These are phyloP conservation scores for Pelargonium nanum DNA, from an alignment of 345 rosid species.

Conservation along the genomic window DNA sequence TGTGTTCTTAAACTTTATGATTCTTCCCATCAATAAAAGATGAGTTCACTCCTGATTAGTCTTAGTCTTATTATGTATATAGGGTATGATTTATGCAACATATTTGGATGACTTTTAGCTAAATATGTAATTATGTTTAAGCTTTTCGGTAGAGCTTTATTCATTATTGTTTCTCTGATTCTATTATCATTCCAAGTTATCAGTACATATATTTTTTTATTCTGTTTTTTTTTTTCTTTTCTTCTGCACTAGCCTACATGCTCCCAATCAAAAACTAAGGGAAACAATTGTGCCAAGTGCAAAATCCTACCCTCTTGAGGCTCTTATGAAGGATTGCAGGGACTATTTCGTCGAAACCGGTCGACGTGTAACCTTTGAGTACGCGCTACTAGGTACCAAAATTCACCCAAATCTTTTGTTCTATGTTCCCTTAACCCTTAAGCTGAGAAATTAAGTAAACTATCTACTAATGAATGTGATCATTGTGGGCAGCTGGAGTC, in stretches of 20 bases:
- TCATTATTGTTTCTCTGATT: no score
- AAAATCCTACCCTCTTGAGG: constrained; percentile 82
- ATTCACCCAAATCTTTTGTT: constrained; percentile 4
- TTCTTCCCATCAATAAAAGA: no score
- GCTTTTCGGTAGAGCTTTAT: no score
- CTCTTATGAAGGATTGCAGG: constrained; percentile 85
- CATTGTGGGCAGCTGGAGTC: constrained; percentile 63
- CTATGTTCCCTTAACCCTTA: not conserved
- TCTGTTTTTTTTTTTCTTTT: constrained; percentile 9
- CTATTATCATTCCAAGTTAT: constrained; percentile 3
- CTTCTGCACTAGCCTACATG: constrained; percentile 55
- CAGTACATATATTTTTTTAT: not conserved
- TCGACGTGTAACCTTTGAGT: constrained; percentile 83
- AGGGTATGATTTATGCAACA: no score
- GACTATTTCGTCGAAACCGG: constrained; percentile 73
- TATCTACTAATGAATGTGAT: not conserved
- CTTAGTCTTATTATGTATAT: no score
- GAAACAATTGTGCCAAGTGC: constrained; percentile 94
- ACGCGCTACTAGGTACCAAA: constrained; percentile 72
- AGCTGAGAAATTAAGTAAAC: not conserved
- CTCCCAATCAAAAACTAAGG: constrained; percentile 82
- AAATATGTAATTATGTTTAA: no score
- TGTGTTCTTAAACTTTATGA: no score
- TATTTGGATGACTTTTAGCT: no score
- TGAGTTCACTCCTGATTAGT: no score